Percentiles rank a stretch among this genome's conserved stretches.
Evolutionary conservation across 2,329 filamentous ascomycete species (phyloP).

Genomic region (Ceratocystiopsis sp.): DNA sequence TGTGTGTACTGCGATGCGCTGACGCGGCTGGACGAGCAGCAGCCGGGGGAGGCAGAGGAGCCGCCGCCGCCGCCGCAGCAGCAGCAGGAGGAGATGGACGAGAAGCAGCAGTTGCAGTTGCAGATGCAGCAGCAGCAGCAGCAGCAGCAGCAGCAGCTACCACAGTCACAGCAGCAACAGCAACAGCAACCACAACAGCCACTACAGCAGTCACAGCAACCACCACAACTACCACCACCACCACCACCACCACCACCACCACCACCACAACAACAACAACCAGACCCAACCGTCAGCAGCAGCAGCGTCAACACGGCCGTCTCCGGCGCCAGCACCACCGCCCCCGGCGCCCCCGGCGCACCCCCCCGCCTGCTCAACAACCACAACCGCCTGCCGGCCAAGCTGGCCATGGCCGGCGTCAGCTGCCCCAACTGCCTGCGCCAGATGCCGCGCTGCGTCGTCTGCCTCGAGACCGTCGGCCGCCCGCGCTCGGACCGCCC

Average conservation of each 20-base stretch:
- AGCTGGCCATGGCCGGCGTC: constrained; percentile 39
- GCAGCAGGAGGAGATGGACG: not conserved
- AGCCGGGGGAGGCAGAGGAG: constrained; percentile 3
- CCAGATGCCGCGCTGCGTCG: constrained; percentile 48
- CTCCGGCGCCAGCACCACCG: constrained; percentile 1
- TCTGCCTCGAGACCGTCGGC: constrained; percentile 50
- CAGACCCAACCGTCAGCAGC: no score
- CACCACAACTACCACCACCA: no score
- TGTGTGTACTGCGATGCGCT: constrained; percentile 61
- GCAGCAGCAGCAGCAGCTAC: no score
- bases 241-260: no score
- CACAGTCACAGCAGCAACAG: no score
- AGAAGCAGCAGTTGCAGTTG: not conserved
- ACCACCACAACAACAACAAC: no score
- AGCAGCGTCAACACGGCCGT: no score
- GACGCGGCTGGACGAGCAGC: constrained; percentile 28
- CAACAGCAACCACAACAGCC: no score
- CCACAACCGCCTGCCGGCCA: constrained; percentile 39
- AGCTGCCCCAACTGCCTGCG: constrained; percentile 50
- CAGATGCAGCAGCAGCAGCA: not conserved
- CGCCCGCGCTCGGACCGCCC: constrained; percentile 43
- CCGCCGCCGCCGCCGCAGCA: constrained; percentile 5
- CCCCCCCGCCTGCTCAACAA: constrained; percentile 1
- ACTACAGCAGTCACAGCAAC: constrained; percentile 2
- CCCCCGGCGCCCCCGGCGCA: no score